Conservation (phyloP, 2,329 filamentous ascomycete genomes). For the Cercospora zeina region DNA sequence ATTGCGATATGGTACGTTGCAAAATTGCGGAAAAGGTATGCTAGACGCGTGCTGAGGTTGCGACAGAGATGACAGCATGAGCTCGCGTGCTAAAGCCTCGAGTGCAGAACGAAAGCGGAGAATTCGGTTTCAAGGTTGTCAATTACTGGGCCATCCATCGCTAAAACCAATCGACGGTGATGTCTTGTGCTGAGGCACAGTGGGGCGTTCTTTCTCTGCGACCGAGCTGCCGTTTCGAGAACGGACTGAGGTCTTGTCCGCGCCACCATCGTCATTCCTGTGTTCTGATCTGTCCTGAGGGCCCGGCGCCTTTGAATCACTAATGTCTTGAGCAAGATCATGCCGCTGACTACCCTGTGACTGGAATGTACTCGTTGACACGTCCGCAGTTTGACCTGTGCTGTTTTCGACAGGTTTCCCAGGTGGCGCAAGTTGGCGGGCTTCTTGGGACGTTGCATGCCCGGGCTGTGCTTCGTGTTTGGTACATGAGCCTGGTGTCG, state of each 20-base stretch:
- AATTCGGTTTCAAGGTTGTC: neutral
- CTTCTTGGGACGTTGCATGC: neutral
- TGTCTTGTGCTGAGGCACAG: slow-evolving; percentile 5
- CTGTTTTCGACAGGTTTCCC: neutral
- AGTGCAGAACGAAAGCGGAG: neutral
- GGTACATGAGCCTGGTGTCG: neutral
- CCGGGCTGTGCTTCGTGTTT: neutral
- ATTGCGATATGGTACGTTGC: neutral
- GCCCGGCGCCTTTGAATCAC: neutral
- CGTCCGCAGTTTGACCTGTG: neutral
- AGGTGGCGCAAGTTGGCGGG: neutral
- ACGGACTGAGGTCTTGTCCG: slow-evolving; percentile 10
- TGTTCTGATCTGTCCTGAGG: slow-evolving; percentile 9
- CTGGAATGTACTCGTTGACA: neutral
- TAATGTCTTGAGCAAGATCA: neutral
- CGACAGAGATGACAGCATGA: neutral
- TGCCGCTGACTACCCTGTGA: neutral
- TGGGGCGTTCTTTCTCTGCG: neutral
- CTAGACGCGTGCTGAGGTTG: no score
- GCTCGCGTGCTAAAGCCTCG: neutral
- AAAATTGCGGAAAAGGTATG: neutral
- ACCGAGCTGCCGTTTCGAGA: slow-evolving; percentile 3
- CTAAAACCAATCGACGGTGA: slow-evolving; percentile 12
- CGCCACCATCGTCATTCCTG: slow-evolving; percentile 13
- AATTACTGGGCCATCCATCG: slow-evolving; percentile 17